Base-by-base conservation (phyloP, 805 yeast genomes). In the Saitoella complicata region DNA sequence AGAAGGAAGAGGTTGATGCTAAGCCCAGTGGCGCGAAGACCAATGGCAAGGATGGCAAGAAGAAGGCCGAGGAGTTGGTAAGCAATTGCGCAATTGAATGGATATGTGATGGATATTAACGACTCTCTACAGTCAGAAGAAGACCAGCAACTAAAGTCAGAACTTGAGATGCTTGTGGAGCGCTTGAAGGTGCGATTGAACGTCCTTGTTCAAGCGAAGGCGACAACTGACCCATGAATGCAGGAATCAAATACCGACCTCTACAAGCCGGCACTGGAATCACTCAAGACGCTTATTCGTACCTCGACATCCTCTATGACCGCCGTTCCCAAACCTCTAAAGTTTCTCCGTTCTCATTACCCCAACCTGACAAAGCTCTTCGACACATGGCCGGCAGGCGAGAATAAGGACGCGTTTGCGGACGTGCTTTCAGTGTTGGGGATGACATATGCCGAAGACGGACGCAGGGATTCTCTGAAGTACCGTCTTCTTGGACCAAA, bases 221-320 rank as follows among this genome's bases (percentile, higher is more conserved):
- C 47, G 36, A 38, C 11, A 11, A 10, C n/a, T 10, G 37, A 34
- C 37, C 11, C 11, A 11, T 31, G 10, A n/a, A 10, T 43, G 29
- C 39, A 54, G 54, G 70, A 67, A 50, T 43, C 59, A 21, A 56
- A 68, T 40, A 40, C 54, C 6, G 59, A 65, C 12, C 64, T 75
- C 13, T 81, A 83, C 58, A 63, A 64, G 34, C 65, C 75, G 8
- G 72, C 85, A n/a, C 69, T 91, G 53, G 69, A 70, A 38, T 69
- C 78, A 43, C 71, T 91, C 61, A 86, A 85, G 58, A 73, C 70
- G 41, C 75, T 75, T 55, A 87, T 91, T 55, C 76, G 84, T 52
- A 93, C 91, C 45, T 82, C 96, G 8, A 91, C 99, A 2, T 83
- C 95, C 36, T 87, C 96, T 6, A 91, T 91, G 96, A 91, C 98